Percentiles rank a stretch among this genome's conserved stretches.
phyloP scores from a whole-genome alignment of 208 protist species.

The Sergeia podlipaevii region DNA sequence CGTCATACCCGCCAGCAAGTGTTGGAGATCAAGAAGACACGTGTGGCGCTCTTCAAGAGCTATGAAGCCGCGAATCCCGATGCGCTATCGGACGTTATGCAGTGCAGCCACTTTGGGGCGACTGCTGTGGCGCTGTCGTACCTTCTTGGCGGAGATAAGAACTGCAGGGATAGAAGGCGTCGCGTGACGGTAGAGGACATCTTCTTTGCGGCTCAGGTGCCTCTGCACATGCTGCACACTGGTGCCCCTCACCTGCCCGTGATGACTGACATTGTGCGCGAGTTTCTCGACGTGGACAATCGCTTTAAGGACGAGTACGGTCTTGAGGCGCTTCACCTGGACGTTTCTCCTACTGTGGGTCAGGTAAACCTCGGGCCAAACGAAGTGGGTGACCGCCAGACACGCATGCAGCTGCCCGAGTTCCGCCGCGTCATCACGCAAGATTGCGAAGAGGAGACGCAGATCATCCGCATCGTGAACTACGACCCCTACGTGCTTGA shows the following conservation, averaged over 20 bases:
- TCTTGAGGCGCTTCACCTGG: slow-evolving; percentile 74
- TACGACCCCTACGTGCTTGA: slow-evolving; percentile 89
- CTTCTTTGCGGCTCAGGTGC: slow-evolving; percentile 88
- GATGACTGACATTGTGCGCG: slow-evolving; percentile 76
- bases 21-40: slow-evolving; percentile 60
- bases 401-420: slow-evolving; percentile 76
- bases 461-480: slow-evolving; percentile 83
- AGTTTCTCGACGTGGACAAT: slow-evolving; percentile 88
- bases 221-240: slow-evolving; percentile 78
- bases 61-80: slow-evolving; percentile 64
- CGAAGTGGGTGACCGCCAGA: slow-evolving; percentile 83
- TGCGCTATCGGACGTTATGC: slow-evolving; percentile 30
- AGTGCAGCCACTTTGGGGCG: slow-evolving; percentile 78
- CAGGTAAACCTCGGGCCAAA: slow-evolving; percentile 85
- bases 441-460: slow-evolving; percentile 75
- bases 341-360: slow-evolving; percentile 76
- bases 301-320: slow-evolving; percentile 85
- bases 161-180: slow-evolving; percentile 65
- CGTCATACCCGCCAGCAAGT: slow-evolving; percentile 70
- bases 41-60: slow-evolving; percentile 66
- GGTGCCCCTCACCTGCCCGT: slow-evolving; percentile 63
- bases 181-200: slow-evolving; percentile 88
- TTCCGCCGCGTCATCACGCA: slow-evolving; percentile 72
- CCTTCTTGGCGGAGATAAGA: slow-evolving; percentile 62
- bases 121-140: slow-evolving; percentile 71